phyloP scores from a whole-genome alignment of 2,329 filamentous ascomycete genomes.

The Elsinoe batatas region DNA sequence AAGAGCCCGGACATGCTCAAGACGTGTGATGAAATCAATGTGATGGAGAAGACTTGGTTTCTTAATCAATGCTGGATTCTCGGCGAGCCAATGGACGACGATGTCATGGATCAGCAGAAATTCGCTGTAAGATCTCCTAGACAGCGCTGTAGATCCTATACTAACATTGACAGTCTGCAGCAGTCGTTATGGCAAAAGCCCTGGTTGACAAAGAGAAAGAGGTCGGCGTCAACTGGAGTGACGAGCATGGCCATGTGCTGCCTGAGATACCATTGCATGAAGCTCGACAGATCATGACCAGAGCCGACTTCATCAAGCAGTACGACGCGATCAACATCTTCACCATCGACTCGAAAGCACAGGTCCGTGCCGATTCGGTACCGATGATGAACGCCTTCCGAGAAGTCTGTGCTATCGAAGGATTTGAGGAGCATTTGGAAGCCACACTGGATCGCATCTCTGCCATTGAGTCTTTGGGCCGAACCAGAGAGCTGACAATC shows the following conservation, averaged over 20 bases:
- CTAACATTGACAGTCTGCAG: conserved; percentile 53
- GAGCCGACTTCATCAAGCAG: conserved; percentile 83
- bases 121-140: conserved; percentile 58
- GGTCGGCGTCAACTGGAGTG: conserved; percentile 50
- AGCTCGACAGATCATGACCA: conserved; percentile 87
- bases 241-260: conserved; percentile 59
- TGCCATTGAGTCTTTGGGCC: conserved; percentile 86
- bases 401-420: conserved; percentile 64
- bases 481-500: conserved; percentile 89
- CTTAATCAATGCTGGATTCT: conserved; percentile 71
- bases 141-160: not conserved
- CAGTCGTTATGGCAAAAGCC: conserved; percentile 85
- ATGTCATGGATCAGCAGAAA: conserved; percentile 97
- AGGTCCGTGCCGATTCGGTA: conserved; percentile 85
- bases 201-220: conserved; percentile 74
- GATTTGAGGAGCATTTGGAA: conserved; percentile 75
- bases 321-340: conserved; percentile 95
- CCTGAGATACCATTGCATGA: conserved; percentile 73
- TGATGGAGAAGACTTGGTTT: conserved; percentile 67
- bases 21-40: conserved; percentile 64
- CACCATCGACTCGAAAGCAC: conserved; percentile 77
- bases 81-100: conserved; percentile 75
- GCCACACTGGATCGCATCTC: conserved; percentile 73
- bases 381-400: conserved; percentile 92
- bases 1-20: conserved; percentile 70